These are phyloP conservation scores for Neurospora sp. DNA, from an alignment of 495 filamentous ascomycete genomes.

Conservation along the genomic window DNA sequence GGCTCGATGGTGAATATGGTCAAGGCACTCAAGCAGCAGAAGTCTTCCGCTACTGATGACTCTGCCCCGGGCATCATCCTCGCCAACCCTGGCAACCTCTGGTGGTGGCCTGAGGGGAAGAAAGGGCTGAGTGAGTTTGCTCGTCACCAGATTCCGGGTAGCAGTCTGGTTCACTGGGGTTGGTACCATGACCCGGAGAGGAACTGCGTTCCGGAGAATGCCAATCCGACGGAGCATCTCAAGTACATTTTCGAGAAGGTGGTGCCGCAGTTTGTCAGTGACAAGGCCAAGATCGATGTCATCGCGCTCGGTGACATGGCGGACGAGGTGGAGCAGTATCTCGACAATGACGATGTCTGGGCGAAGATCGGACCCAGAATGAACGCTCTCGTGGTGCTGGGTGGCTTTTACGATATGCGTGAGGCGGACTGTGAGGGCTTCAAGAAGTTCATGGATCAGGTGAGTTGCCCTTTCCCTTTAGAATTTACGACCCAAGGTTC, in stretches of 20 bases:
- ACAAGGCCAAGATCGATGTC: constrained; percentile 48
- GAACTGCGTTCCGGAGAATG: constrained; percentile 51
- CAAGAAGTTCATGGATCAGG: constrained; percentile 34
- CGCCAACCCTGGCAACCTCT: constrained; percentile 60
- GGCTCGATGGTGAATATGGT: constrained; percentile 58
- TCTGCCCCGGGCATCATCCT: constrained; percentile 47
- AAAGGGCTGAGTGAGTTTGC: constrained; percentile 43
- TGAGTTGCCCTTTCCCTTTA: constrained; percentile 26
- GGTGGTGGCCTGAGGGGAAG: constrained; percentile 52
- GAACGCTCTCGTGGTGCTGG: constrained; percentile 30
- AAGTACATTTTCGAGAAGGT: constrained; percentile 53
- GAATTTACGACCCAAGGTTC: too few species aligned
- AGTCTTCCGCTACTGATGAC: constrained; percentile 17
- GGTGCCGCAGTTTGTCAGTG: constrained; percentile 33
- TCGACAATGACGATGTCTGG: constrained; percentile 44
- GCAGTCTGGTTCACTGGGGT: constrained; percentile 42
- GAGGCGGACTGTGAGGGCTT: constrained; percentile 31
- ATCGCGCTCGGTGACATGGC: constrained; percentile 53
- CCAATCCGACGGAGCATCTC: constrained; percentile 44
- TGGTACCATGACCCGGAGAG: constrained; percentile 25
- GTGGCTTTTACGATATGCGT: constrained; percentile 23
- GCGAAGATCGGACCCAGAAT: constrained; percentile 27
- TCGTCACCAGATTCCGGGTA: constrained; percentile 45
- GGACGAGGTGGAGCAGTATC: constrained; percentile 40
- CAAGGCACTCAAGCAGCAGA: constrained; percentile 34